Evolutionary conservation across 2,329 filamentous ascomycete genomes (phyloP), one percentile per base, ranked within the genome.

Genomic region (Boeremia exigua): DNA sequence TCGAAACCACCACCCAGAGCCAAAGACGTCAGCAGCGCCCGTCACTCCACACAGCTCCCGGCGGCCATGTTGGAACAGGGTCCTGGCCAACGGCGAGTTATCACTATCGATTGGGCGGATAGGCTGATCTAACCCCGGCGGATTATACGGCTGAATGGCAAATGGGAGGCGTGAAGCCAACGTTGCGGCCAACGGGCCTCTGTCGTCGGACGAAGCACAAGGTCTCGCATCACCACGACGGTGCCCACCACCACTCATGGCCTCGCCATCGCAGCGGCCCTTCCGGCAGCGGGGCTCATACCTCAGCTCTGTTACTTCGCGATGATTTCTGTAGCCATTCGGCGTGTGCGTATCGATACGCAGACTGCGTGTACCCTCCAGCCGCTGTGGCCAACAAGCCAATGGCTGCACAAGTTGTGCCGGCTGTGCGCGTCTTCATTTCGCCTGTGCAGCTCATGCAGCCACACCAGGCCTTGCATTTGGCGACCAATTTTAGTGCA

Each of bases 71-170:
- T 68, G 58, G 59, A 60, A 62, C 69, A 69, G 68, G 68, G 66
- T 61, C 62, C 38, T 47, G 50, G 55, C 49, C 59, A 59, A 66
- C 70, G 70, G 67, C 56, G 63, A 71, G 68, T 46, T 74, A 74
- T 72, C 72, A 69, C 64, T 72, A 75, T 75, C 72, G 72, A 75
- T 75, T 75, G 72, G 72, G 65, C 65, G 66, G 71, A 69, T 73
- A 72, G 69, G 69, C 69, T 70, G 65, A 65, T 56, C 54, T 48
- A 54, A 57, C 58, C 60, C 56, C 53, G 52, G 65, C 53, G 50
- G 39, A 29, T 58, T 47, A 54, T 55, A 67, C 54, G 62, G 65
- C 66, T 66, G 63, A 65, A 66, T 62, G 49, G 55, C 56, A 66
- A 64, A 65, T 62, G 56, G 51, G 45, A 52, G 56, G 58, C 59